A percentile compares a stretch with the other conserved stretches of the same genome.
Evolutionary conservation across 768 basidiomycete species (phyloP).

Genomic region (Boletellus ananas): DNA sequence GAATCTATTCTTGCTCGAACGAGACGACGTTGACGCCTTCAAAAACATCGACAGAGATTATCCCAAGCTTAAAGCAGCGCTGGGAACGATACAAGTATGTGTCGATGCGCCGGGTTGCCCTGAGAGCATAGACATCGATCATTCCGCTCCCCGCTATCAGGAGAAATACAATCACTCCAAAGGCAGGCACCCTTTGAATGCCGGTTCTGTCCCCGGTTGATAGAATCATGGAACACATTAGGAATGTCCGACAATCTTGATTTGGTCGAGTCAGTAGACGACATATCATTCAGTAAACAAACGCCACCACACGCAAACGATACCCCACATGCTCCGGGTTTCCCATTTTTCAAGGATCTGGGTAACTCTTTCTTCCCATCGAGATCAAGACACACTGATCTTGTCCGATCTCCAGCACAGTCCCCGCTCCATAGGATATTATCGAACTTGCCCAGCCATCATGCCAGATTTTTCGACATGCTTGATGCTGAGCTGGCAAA

Average conservation of each 20-base stretch:
- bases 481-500: constrained; percentile 80
- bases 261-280: background rate
- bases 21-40: background rate
- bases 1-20: background rate
- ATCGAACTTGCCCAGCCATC: constrained; percentile 51
- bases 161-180: background rate
- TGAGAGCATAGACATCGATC: background rate
- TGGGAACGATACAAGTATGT: constrained; percentile 50
- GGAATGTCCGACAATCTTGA: background rate
- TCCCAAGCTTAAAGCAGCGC: constrained; percentile 65
- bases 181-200: background rate
- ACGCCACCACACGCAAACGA: constrained; percentile 6
- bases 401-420: constrained; percentile 8
- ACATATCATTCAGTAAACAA: constrained; percentile 10
- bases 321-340: background rate
- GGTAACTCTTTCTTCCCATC: constrained; percentile 3
- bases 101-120: constrained; percentile 2
- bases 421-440: constrained; percentile 48
- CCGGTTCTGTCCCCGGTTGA: background rate
- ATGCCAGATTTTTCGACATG: constrained; percentile 67
- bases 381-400: background rate
- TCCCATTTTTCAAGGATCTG: constrained; percentile 4
- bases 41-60: constrained; percentile 51
- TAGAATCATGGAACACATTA: background rate
- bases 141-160: background rate